Evolutionary conservation across 1,284 basidiomycete genomes (phyloP), one percentile per base, ranked within the genome.

Genomic region (Heterobasidion parviporum): DNA sequence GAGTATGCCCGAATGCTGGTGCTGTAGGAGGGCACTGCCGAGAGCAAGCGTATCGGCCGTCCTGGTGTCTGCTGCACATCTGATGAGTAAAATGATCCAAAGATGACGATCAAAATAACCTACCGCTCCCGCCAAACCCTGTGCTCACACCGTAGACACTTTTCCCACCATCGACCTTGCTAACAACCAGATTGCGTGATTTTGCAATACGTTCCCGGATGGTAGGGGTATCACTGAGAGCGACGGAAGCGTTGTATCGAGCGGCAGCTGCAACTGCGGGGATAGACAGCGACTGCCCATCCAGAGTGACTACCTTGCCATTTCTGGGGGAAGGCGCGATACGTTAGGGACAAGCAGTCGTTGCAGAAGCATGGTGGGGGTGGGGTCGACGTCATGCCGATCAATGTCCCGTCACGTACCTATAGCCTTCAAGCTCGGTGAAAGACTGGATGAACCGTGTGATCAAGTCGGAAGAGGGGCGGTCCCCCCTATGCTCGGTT

Each of bases 111-210:
- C 12, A n/a, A 38, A 8, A 12, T 16, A 7, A 67, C 77, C 59
- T 61, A 83, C 84, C 86, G 61, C 83, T 87, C 18, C 87, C 88
- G 53, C 89, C 89, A 63, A 89, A 92, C 50, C 90, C 90, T 15
- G 90, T 92, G 46, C 85, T 85, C 36, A 92, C 86, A 41, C 90
- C 90, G 62, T 92, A 93, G 46, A 93, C 78, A 62, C 85, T 88
- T 56, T 81, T 78, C 18, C 83, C 82, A 8, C 79, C 74, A 33
- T 80, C 76, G 49, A 94, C 79, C 67, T 90, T 89, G 63, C 77
- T 74, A 34, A 78, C 72, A 52, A 93, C 82, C 54, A 83, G 79
- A 53, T 74, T 70, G 48, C 85, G 80, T 63, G 83, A 82, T 61
- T 78, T 78, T 16, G 74, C 68, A 51, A 91, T 74, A 36, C 76